Evolutionary conservation across 176 grass and related monocot species (phyloP).

Genomic region (Eragrostis nindensis): DNA sequence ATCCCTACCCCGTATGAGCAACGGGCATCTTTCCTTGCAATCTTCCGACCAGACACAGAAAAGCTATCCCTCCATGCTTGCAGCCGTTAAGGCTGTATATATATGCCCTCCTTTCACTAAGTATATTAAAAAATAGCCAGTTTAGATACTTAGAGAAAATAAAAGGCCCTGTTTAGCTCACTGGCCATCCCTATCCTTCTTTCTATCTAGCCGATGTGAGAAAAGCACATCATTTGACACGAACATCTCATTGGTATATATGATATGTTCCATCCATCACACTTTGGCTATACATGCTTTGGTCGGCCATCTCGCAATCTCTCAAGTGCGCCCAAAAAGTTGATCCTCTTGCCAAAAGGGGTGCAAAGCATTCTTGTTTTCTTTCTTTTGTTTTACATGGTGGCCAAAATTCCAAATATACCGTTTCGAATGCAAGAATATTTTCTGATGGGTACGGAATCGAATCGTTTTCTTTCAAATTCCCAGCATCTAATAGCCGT

Average conservation of each 20-base stretch:
- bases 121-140: neutral
- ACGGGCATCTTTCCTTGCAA: neutral
- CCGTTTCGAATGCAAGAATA: neutral
- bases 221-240: conserved; percentile 83
- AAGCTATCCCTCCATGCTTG: neutral
- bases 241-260: conserved; percentile 71
- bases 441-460: neutral
- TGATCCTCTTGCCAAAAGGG: conserved; percentile 36
- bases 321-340: conserved; percentile 67
- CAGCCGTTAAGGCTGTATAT: conserved; percentile 17
- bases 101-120: neutral
- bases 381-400: conserved; percentile 29
- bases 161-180: conserved; percentile 15
- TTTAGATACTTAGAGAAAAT: neutral
- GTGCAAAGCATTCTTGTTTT: conserved; percentile 11
- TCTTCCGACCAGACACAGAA: neutral
- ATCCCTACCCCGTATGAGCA: neutral
- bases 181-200: conserved; percentile 47
- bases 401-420: neutral
- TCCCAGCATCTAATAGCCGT: neutral
- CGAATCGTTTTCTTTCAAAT: neutral
- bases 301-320: conserved; percentile 50
- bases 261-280: conserved; percentile 62
- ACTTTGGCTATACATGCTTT: conserved; percentile 52
- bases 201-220: conserved; percentile 56